A percentile compares a stretch with the other conserved stretches of the same genome.
These are phyloP conservation scores for Amauroascus niger DNA, from an alignment of 2,329 filamentous ascomycete species.

Conservation along the genomic window DNA sequence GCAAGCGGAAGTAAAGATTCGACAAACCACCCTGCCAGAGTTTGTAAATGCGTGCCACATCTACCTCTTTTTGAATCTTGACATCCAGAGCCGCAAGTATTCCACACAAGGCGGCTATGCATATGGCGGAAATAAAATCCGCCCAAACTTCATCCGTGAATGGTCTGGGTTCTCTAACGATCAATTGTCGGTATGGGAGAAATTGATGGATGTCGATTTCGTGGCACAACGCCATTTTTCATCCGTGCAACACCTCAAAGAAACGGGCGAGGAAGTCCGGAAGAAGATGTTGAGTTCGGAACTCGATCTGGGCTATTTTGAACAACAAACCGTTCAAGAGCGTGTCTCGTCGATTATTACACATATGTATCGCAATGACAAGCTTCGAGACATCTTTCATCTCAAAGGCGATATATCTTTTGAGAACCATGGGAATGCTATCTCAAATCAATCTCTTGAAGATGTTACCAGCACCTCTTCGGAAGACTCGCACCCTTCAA, in stretches of 20 bases:
- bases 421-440: slow-evolving; percentile 18
- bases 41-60: slow-evolving; percentile 16
- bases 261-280: slow-evolving; percentile 5
- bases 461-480: too few relatives aligned
- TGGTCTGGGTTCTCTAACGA: slow-evolving; percentile 12
- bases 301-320: slow-evolving; percentile 14
- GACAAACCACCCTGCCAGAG: slow-evolving; percentile 9
- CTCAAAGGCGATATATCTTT: slow-evolving; percentile 14
- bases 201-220: slow-evolving; percentile 7
- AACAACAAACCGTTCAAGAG: slow-evolving; percentile 9
- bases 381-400: slow-evolving; percentile 10
- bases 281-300: slow-evolving; percentile 10
- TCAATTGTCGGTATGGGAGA: slow-evolving; percentile 12
- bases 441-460: background rate
- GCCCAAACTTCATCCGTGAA: slow-evolving; percentile 13
- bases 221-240: slow-evolving; percentile 12
- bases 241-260: slow-evolving; percentile 9
- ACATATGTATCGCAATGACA: background rate
- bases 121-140: slow-evolving; percentile 13
- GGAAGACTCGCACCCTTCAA: background rate
- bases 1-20: background rate
- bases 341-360: slow-evolving; percentile 11
- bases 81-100: background rate
- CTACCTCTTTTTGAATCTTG: slow-evolving; percentile 14
- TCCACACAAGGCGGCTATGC: background rate